A percentile compares a stretch with the other conserved stretches of the same genome.
phyloP scores from a whole-genome alignment of 2,329 filamentous ascomycete species.

The Fragosphaeria purpurea region DNA sequence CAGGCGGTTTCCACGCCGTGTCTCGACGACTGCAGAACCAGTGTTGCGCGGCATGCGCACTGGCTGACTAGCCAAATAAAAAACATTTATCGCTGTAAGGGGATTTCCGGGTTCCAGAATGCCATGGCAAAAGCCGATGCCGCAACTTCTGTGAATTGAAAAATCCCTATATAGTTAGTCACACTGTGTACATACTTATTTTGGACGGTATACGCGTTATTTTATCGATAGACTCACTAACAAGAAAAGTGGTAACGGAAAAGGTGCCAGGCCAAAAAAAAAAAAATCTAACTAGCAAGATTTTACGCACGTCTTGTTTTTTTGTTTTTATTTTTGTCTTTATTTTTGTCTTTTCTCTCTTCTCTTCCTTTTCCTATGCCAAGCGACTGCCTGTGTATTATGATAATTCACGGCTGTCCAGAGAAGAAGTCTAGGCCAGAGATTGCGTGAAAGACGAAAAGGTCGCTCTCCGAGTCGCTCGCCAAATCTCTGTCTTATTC shows the following conservation, averaged over 20 bases:
- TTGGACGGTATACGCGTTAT: no score
- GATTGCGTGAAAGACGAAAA: neutral
- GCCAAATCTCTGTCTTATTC: no score
- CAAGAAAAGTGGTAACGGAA: slow-evolving; percentile 5
- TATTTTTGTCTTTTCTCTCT: neutral
- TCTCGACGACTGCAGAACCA: no score
- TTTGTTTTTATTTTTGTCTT: neutral
- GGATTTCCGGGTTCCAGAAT: no score
- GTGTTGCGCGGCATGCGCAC: neutral
- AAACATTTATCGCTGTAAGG: no score
- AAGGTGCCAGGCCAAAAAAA: neutral
- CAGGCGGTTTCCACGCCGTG: neutral
- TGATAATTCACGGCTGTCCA: neutral
- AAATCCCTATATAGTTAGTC: neutral
- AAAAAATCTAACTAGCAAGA: slow-evolving; percentile 5
- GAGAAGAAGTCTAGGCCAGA: neutral
- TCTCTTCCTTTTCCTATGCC: neutral
- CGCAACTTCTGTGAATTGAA: no score
- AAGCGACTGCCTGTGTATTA: slow-evolving; percentile 1
- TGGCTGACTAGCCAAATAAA: neutral
- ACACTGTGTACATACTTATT: no score
- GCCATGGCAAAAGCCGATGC: no score
- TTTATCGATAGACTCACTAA: no score
- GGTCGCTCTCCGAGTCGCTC: no score
- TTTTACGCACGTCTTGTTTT: neutral